Base-by-base conservation (phyloP, 2,329 filamentous ascomycete species). In the Ceratocystis smalleyi region DNA sequence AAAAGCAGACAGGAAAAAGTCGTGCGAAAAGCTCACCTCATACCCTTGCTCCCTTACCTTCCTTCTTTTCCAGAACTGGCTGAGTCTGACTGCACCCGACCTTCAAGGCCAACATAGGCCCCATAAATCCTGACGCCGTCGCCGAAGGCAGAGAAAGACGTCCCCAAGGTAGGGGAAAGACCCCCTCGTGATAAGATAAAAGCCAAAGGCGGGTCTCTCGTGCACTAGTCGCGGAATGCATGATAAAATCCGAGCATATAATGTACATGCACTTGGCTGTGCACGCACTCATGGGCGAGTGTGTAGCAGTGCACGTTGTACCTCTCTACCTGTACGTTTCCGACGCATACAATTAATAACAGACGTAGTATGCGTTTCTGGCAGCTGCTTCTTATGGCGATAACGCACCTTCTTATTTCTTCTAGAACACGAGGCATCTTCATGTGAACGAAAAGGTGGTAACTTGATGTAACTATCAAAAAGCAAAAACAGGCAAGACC, bases 101-200 rank as follows among this genome's bases (percentile, higher is more conserved):
- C 19, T 51, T 27, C 12, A 19, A 51, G 47, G 35, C 35, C 35
- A 40, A 40, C 10, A 40, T 40, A 40, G 12, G 47, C 47, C 47
- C 47, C 63, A 60, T 43, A 49, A 64, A 61, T 61, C 59, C 63
- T 60, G 54, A 54, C 47, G 55, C 24, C 22, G 32, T 49, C 59
- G 55, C 63, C 63, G 55, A 64, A 61, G 55, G 63, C 63, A 64
- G 22, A 47, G 47, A 51, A 47, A 22, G 45, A 51, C 6, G 3
- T 40, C 35, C 10, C 35, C 22, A 51, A 51, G 47, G 24, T 12
- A 27, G 24, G 47, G 24, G 47, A 51, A 51, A 15, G 47, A 15
- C 8, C 4, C 47, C 19, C 47, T 24, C 47, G 10, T 51, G 47
- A 51, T 51, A 51, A 51, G 47, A 27, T 51, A 51, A 51, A 51